Conservation (phyloP, 805 yeast genomes). For the Ogataea ganodermae region DNA sequence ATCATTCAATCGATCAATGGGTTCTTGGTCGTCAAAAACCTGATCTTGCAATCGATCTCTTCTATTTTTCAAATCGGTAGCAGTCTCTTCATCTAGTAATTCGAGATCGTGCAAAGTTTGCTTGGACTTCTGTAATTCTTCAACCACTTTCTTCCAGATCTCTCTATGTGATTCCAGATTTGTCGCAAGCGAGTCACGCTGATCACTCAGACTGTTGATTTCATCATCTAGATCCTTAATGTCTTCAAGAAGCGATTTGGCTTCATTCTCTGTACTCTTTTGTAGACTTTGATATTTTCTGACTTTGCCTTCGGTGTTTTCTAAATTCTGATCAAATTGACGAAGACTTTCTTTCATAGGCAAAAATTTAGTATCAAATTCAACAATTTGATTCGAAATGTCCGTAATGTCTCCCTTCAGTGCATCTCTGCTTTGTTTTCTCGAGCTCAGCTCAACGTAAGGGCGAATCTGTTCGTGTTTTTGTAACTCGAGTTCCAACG, state of each 20-base stretch:
- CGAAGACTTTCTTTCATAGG: conserved; percentile 26
- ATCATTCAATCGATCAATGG: conserved; percentile 16
- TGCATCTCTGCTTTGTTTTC: conserved; percentile 38
- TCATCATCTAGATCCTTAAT: conserved; percentile 26
- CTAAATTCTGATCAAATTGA: conserved; percentile 18
- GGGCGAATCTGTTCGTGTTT: conserved; percentile 40
- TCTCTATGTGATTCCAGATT: conserved; percentile 40
- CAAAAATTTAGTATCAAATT: conserved; percentile 26
- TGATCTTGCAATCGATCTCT: conserved; percentile 29
- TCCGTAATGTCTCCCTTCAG: conserved; percentile 29
- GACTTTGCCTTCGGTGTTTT: conserved; percentile 21
- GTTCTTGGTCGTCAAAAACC: conserved; percentile 23
- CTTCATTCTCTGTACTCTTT: conserved; percentile 10
- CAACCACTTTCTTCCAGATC: conserved; percentile 33
- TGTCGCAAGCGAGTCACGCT: conserved; percentile 36
- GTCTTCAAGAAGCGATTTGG: conserved; percentile 8
- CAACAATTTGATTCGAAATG: conserved; percentile 24
- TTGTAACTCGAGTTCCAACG: conserved; percentile 42
- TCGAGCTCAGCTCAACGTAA: conserved; percentile 36
- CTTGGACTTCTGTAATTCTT: conserved; percentile 16
- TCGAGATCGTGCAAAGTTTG: conserved; percentile 16
- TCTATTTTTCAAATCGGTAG: conserved; percentile 26
- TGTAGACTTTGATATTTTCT: conserved; percentile 9
- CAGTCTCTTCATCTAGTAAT: conserved; percentile 21
- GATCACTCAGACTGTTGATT: conserved; percentile 34